Evolutionary conservation across 345 rosid species (phyloP).

Genomic region (Eucalyptus fibrosa): DNA sequence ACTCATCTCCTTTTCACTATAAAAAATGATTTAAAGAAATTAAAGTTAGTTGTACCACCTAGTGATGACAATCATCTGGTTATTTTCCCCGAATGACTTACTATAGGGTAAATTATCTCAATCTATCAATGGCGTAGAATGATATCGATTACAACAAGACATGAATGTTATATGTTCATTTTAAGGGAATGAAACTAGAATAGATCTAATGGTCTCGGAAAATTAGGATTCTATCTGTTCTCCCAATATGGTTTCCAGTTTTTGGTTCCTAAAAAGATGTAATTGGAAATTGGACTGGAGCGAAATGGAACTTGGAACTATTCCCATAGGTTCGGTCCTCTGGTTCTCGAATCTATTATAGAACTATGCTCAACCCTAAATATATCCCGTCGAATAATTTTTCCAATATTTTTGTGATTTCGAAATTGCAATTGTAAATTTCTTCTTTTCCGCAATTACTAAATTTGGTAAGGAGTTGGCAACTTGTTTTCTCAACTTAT

Average conservation of each 20-base stretch:
- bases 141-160: too few relatives aligned
- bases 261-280: too few relatives aligned
- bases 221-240: too few relatives aligned
- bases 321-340: too few relatives aligned
- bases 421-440: background rate
- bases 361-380: fast-evolving
- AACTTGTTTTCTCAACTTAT: fast-evolving
- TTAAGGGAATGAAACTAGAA: too few relatives aligned
- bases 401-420: background rate
- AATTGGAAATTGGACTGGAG: fast-evolving
- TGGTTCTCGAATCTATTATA: too few relatives aligned
- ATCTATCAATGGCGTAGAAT: fast-evolving
- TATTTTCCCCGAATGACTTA: fast-evolving
- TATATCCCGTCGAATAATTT: fast-evolving
- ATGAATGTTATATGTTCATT: too few relatives aligned
- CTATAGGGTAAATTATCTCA: fast-evolving
- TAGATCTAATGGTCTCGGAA: too few relatives aligned
- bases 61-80: fast-evolving
- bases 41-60: too few relatives aligned
- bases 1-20: too few relatives aligned
- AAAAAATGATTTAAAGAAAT: too few relatives aligned
- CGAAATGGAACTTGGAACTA: too few relatives aligned
- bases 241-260: fast-evolving
- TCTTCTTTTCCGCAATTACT: background rate
- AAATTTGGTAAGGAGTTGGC: background rate